Evolutionary conservation across 1,139 yeast species (phyloP).

Genomic region (Kluyveromyces marxianus): DNA sequence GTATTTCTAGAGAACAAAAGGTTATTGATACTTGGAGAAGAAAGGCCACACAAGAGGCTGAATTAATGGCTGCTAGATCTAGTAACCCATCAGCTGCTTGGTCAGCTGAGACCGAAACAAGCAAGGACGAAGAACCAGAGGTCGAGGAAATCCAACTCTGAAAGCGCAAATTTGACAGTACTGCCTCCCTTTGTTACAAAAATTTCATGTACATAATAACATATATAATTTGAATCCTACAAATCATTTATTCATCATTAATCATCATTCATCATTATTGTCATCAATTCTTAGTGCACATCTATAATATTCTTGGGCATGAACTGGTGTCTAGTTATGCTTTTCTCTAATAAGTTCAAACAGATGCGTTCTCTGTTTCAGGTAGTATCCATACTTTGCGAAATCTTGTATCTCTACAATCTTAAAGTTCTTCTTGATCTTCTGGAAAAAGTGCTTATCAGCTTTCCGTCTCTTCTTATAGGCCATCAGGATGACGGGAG

Average conservation of each 20-base stretch:
- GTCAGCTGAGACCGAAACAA: conserved; percentile 18
- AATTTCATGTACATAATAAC: background rate
- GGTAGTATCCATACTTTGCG: conserved; percentile 32
- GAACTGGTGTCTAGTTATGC: background rate
- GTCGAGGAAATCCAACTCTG: conserved; percentile 9
- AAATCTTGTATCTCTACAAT: conserved; percentile 34
- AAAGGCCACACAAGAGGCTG: conserved; percentile 58
- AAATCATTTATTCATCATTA: too few relatives aligned
- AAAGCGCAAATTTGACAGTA: background rate
- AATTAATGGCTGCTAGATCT: conserved; percentile 37
- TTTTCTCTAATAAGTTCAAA: conserved; percentile 32
- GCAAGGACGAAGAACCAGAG: conserved; percentile 4
- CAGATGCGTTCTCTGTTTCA: conserved; percentile 35
- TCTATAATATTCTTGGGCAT: too few relatives aligned
- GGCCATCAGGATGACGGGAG: conserved; percentile 41
- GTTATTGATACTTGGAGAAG: conserved; percentile 66
- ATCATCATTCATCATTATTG: too few relatives aligned
- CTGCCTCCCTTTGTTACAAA: background rate
- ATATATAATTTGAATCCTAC: background rate
- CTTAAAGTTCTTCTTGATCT: conserved; percentile 33
- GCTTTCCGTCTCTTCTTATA: conserved; percentile 49
- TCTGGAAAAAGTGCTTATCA: conserved; percentile 41
- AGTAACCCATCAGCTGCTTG: conserved; percentile 38
- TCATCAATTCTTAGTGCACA: background rate
- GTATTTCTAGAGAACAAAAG: conserved; percentile 63